Evolutionary conservation across 1,139 yeast species (phyloP).

Genomic region (Eremothecium gossypii): DNA sequence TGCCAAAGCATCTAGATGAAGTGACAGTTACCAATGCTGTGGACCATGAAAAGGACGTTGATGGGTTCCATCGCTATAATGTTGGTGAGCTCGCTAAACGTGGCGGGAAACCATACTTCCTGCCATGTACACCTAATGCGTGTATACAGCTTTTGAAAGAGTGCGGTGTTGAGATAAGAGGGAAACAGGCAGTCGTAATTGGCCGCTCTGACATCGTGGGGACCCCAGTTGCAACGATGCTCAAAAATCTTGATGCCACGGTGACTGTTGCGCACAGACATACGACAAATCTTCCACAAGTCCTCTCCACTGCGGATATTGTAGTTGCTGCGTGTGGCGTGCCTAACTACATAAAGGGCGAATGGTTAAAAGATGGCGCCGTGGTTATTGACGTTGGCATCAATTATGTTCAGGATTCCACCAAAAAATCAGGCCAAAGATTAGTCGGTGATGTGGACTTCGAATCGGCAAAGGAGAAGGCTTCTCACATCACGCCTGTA

Average conservation of each 20-base stretch:
- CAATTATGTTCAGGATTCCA: conserved; percentile 56
- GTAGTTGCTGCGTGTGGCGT: conserved; percentile 72
- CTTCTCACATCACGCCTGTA: conserved; percentile 65
- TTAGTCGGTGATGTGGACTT: conserved; percentile 75
- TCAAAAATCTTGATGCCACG: conserved; percentile 65
- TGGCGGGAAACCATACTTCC: conserved; percentile 60
- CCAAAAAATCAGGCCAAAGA: conserved; percentile 54
- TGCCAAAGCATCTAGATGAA: conserved; percentile 64
- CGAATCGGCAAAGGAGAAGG: conserved; percentile 45
- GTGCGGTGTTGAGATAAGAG: conserved; percentile 48
- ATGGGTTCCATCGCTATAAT: conserved; percentile 67
- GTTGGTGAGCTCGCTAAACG: conserved; percentile 69
- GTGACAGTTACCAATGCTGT: conserved; percentile 61
- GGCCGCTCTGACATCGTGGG: conserved; percentile 83
- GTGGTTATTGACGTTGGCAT: conserved; percentile 74
- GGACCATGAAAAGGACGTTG: conserved; percentile 62
- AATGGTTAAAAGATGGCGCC: conserved; percentile 61
- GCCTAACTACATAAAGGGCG: conserved; percentile 61
- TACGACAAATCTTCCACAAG: conserved; percentile 43
- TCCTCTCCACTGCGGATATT: conserved; percentile 56
- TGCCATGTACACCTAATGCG: conserved; percentile 78
- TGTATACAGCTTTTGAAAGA: conserved; percentile 58
- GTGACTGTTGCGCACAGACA: conserved; percentile 65
- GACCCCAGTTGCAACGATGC: conserved; percentile 65
- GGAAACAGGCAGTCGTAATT: conserved; percentile 66